These are phyloP conservation scores for Arctium minus DNA, from an alignment of 129 eudicot species.

Conservation along the genomic window DNA sequence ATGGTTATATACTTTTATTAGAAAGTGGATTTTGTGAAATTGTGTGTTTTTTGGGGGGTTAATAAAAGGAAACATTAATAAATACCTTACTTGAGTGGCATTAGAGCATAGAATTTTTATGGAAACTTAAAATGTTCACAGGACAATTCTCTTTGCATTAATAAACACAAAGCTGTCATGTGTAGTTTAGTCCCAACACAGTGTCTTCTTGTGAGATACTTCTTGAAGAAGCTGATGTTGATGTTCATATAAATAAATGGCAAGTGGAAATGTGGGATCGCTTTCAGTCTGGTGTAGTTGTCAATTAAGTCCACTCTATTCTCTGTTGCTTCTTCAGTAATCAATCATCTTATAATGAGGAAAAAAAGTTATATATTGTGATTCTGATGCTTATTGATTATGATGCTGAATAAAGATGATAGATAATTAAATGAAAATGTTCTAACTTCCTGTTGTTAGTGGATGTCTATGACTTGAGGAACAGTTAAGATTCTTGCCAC, in stretches of 20 bases:
- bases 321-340: neutral
- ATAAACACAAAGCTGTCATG: neutral
- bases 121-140: neutral
- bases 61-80: neutral
- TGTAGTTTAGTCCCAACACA: neutral
- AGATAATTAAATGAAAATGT: neutral
- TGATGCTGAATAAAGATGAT: slow-evolving; percentile 2
- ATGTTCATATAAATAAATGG: neutral
- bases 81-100: neutral
- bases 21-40: neutral
- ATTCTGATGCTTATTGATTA: slow-evolving; percentile 2
- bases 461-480: neutral
- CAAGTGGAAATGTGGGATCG: neutral
- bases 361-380: neutral
- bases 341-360: neutral
- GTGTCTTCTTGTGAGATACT: neutral
- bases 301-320: neutral
- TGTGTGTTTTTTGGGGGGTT: neutral
- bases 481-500: slow-evolving; percentile 2
- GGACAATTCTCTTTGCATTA: neutral
- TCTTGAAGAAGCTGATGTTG: neutral
- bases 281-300: neutral
- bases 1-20: neutral
- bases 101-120: neutral
- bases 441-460: neutral